These are phyloP conservation scores for Talaromyces sp. DNA, from an alignment of 2,329 filamentous ascomycete genomes.

Conservation along the genomic window DNA sequence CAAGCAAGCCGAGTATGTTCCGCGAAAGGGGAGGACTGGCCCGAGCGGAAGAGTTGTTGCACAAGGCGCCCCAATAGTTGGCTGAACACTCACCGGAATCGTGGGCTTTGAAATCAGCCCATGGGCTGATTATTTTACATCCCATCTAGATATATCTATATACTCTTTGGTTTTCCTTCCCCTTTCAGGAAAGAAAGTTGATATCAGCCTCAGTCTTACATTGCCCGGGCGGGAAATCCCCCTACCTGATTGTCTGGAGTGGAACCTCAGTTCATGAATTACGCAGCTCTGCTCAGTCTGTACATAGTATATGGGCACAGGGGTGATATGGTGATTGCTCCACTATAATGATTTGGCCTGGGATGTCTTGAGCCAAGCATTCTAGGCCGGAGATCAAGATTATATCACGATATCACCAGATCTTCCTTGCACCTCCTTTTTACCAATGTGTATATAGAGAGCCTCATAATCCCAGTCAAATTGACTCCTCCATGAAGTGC, in stretches of 20 bases:
- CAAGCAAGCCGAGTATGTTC: slow-evolving; percentile 25
- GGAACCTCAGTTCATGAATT: neutral
- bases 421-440: slow-evolving; percentile 11
- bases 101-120: slow-evolving; percentile 16
- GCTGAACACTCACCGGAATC: slow-evolving; percentile 8
- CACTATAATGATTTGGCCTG: slow-evolving; percentile 16
- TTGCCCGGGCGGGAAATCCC: no score
- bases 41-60: slow-evolving; percentile 20
- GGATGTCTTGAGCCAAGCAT: slow-evolving; percentile 20
- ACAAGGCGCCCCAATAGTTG: slow-evolving; percentile 12
- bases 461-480: neutral
- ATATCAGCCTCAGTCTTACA: neutral
- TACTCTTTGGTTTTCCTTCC: neutral
- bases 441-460: slow-evolving; percentile 13
- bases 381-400: slow-evolving; percentile 19
- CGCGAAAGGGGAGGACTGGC: slow-evolving; percentile 13
- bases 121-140: slow-evolving; percentile 2
- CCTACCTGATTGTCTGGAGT: neutral
- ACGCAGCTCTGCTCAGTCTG: neutral
- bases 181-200: neutral
- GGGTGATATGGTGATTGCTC: slow-evolving; percentile 13
- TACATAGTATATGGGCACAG: neutral
- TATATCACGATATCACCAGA: slow-evolving; percentile 12
- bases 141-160: neutral
- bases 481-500: neutral